Base-by-base conservation (phyloP, 129 eudicot species). In the Escallonia rubra region DNA sequence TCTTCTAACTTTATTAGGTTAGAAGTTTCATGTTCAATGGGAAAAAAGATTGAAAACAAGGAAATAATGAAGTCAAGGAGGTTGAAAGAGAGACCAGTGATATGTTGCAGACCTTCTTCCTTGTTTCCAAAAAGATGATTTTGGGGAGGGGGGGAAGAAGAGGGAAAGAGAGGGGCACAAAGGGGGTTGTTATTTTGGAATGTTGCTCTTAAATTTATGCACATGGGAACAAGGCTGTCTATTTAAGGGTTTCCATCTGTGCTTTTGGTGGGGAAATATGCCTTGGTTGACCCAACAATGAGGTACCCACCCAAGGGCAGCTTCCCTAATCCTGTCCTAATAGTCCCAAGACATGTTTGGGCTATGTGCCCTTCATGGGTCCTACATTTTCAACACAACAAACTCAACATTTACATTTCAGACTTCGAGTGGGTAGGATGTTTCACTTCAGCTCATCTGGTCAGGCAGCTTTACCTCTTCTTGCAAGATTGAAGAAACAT, bases 321-420 rank as follows among this genome's bases (percentile, higher is more conserved):
- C 82, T 51, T 55, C 79, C 79, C 75, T 71, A 79, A 81, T 84
- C 65, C 59, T 87, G 90, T 84, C 89, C 49, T 76, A 81, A 87
- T 87, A 72, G 57, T 68, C 78, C 95, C 86, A 79, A 71, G 85
- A 87, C 95, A 84, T 76, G 80, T 76, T 84, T 79, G 86, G 81
- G 74, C 73, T 71, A 70, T 84, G 85, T 81, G 85, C 81, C 87
- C 90, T 76, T 76, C 84, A 76, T 70, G 78, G 85, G 86, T 69
- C 95, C 90, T 81, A 80, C 83, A 43, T 55, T 80, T 76, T 76
- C 81, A 72, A 44, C 75, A 57, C 78, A 64, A 72, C 63, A 67
- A 80, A 63, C 57, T 56, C 66, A 62, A 65, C 50, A 57, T 55
- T 72, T 57, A 57, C 78, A 67, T 49, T 47, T 68, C 57, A 10